Evolutionary conservation across 306 rosid genomes (phyloP).

Genomic region (Biancaea sappan): DNA sequence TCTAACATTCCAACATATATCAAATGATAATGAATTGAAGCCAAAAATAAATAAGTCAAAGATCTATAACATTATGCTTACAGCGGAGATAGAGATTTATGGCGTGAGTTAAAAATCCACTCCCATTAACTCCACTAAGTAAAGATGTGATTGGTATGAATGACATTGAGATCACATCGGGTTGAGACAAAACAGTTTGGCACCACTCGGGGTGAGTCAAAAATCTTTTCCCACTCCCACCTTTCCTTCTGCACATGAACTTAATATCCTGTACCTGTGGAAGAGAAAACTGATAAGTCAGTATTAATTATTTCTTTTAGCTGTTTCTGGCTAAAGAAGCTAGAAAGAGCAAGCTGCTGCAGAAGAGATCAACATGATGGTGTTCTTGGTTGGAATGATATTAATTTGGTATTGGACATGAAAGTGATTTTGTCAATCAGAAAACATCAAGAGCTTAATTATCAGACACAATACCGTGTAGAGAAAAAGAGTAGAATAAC

Average conservation of each 20-base stretch:
- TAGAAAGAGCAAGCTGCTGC: background rate
- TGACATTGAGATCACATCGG: slow-evolving; percentile 85
- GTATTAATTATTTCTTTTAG: slow-evolving; percentile 14
- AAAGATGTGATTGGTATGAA: slow-evolving; percentile 82
- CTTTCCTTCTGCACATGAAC: slow-evolving; percentile 76
- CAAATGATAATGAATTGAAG: background rate
- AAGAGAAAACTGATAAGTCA: background rate
- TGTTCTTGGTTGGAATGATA: background rate
- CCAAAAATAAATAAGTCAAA: background rate
- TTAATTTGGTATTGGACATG: background rate
- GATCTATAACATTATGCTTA: slow-evolving; percentile 48
- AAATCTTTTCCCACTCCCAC: slow-evolving; percentile 59
- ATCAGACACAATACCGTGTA: background rate
- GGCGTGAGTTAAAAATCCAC: slow-evolving; percentile 88
- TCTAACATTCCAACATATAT: slow-evolving; percentile 16
- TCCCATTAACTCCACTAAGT: slow-evolving; percentile 82
- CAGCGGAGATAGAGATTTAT: slow-evolving; percentile 90
- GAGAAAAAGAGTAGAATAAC: background rate
- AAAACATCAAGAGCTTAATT: background rate
- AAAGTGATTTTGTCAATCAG: background rate
- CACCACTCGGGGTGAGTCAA: slow-evolving; percentile 72
- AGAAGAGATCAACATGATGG: background rate
- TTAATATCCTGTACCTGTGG: slow-evolving; percentile 69
- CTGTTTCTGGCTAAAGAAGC: slow-evolving; percentile 2
- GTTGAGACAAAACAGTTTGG: slow-evolving; percentile 68